Percentiles rank a stretch among this genome's conserved stretches.
Conservation (phyloP, 2,329 filamentous ascomycete species). For the Paecilomyces dactylethromorphus region DNA sequence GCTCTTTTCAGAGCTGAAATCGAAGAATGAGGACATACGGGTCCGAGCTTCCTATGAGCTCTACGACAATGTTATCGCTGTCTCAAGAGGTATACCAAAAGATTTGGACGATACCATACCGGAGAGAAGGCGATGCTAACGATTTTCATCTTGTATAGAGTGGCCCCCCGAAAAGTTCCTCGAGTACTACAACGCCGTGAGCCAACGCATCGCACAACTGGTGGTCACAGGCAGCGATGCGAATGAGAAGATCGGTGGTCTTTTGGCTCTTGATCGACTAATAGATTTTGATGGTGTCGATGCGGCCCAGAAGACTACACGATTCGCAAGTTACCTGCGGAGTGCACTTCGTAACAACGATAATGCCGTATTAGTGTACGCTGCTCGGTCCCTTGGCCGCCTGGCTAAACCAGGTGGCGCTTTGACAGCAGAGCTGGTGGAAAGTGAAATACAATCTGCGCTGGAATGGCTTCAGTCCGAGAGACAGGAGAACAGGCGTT, state of each 20-base stretch:
- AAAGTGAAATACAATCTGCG: constrained; percentile 92
- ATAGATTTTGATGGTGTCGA: constrained; percentile 97
- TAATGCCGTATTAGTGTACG: constrained; percentile 80
- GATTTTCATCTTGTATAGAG: constrained; percentile 45
- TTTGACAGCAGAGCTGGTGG: constrained; percentile 88
- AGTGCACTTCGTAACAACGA: constrained; percentile 86
- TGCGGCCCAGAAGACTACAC: constrained; percentile 83
- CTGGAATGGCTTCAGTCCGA: constrained; percentile 96
- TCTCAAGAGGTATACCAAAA: constrained; percentile 36
- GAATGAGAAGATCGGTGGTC: constrained; percentile 81
- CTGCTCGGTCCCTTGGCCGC: constrained; percentile 81
- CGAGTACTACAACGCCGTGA: constrained; percentile 62
- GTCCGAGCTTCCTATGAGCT: constrained; percentile 45
- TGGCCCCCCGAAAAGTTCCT: constrained; percentile 73
- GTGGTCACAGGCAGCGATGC: constrained; percentile 82
- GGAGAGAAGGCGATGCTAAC: neutral
- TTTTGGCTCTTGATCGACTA: constrained; percentile 84
- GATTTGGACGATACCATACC: constrained; percentile 1
- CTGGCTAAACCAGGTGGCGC: constrained; percentile 89
- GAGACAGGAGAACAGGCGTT: constrained; percentile 83
- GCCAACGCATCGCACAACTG: constrained; percentile 60
- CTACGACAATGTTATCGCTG: constrained; percentile 38
- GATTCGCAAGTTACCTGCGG: constrained; percentile 86
- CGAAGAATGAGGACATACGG: constrained; percentile 46
- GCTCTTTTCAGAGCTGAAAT: constrained; percentile 52